Percentiles rank a stretch among this genome's conserved stretches.
These are phyloP conservation scores for Candida endomychidarum DNA, from an alignment of 805 yeast species.

Conservation along the genomic window DNA sequence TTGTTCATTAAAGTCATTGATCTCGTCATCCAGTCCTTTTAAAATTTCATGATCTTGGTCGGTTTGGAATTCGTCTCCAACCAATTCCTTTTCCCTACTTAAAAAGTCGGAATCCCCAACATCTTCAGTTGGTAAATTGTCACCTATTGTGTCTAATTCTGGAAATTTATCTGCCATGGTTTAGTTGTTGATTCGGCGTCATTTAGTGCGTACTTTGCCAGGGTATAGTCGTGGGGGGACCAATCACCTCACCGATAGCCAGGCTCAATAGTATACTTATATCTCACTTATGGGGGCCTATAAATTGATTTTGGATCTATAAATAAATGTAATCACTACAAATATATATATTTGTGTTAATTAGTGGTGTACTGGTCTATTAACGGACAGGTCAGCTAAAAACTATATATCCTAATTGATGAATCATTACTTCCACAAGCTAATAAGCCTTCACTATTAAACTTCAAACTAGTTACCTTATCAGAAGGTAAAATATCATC, in stretches of 20 bases:
- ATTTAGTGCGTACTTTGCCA: constrained; percentile 3
- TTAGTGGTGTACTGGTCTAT: background rate
- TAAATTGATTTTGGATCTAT: too few relatives aligned
- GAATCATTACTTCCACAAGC: constrained; percentile 69
- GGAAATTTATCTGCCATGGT: constrained; percentile 77
- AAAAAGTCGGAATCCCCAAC: constrained; percentile 55
- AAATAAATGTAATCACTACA: too few relatives aligned
- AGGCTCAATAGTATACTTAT: too few relatives aligned
- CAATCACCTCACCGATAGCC: too few relatives aligned
- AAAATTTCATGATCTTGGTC: constrained; percentile 56
- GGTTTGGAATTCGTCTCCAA: constrained; percentile 72
- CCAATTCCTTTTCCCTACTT: constrained; percentile 62
- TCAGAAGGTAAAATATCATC: constrained; percentile 54
- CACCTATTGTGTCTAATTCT: constrained; percentile 51
- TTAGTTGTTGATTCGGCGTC: constrained; percentile 5
- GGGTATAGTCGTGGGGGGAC: too few relatives aligned
- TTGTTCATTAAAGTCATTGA: constrained; percentile 62
- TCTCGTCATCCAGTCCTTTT: constrained; percentile 42
- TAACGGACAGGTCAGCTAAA: too few relatives aligned
- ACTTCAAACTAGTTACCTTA: constrained; percentile 59
- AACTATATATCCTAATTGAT: constrained; percentile 59
- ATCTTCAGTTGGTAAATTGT: constrained; percentile 26
- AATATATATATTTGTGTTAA: background rate
- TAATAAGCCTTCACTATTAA: constrained; percentile 45
- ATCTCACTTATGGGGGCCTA: too few relatives aligned